Base-by-base conservation (phyloP, 1,284 basidiomycete species). In the Schizophyllum amplum region DNA sequence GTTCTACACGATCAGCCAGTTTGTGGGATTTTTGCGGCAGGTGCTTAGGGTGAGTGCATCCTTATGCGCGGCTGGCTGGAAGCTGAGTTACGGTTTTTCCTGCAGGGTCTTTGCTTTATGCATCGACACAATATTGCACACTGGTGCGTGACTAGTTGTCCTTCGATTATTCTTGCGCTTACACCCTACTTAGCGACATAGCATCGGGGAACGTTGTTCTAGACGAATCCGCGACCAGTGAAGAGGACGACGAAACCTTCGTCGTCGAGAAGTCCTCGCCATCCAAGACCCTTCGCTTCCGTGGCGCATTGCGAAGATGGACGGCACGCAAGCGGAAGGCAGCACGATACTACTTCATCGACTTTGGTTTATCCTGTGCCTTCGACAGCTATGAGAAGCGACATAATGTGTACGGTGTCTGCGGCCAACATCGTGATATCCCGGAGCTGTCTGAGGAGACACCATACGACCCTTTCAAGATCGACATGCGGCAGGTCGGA, bases 41-140 rank as follows among this genome's bases (percentile, higher is more conserved):
- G 58, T 62, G 2, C 50, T 62, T 47, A 58, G 60, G 58, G 61
- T 62, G 51, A 0, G 59, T n/a, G 4, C 33, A 51, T n/a, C 4
- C 21, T 22, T 23, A 6, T 4, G 5, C 47, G 21, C 47, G 15
- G 42, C 20, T 11, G 47, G 22, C 1, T 9, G 26, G 46, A 26
- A 50, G 24, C 24, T 21, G 13, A 9, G 52, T 13, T 26, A 52
- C 55, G 15, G 26, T 24, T 9, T 25, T 26, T n/a, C n/a, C n/a
- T n/a, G n/a, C 13, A 62, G 60, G 61, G 61, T 23, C 48, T 62
- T 17, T 60, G 59, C 53, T 62, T 62, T 21, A 62, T 62, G 61
- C 61, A 62, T 24, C 56, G 61, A 24, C 59, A 62, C 46, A 62
- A 62, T 47, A 53, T 62, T 21, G 61, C 61, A 42, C 61, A 62